Percentiles rank a stretch among this genome's conserved stretches.
phyloP scores from a whole-genome alignment of 306 rosid species.

The Glycine soja region DNA sequence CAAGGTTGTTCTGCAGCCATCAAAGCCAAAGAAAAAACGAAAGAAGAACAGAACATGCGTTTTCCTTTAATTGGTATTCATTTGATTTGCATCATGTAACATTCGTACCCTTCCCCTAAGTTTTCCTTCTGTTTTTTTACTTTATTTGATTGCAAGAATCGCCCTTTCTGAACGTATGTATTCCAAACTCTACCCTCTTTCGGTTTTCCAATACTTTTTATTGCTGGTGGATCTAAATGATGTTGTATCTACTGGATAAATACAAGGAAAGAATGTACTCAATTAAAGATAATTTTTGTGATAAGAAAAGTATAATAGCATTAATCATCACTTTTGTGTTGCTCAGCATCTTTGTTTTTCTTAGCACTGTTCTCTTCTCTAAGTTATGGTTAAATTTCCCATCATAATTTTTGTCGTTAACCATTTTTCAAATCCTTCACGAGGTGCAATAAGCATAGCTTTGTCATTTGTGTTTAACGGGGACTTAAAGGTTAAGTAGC shows the following conservation, averaged over 20 bases:
- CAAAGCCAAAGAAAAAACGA: slow-evolving; percentile 58
- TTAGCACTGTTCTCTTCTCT: neutral
- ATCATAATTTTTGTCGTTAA: slow-evolving; percentile 2
- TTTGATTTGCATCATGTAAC: slow-evolving; percentile 43
- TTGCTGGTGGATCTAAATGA: slow-evolving; percentile 9
- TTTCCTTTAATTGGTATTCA: slow-evolving; percentile 50
- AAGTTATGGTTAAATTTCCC: slow-evolving; percentile 5
- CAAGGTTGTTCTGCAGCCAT: slow-evolving; percentile 64
- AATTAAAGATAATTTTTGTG: slow-evolving; percentile 33
- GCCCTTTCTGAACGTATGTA: slow-evolving; percentile 44
- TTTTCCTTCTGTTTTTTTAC: neutral
- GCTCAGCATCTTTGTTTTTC: slow-evolving; percentile 11
- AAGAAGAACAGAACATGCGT: slow-evolving; percentile 57
- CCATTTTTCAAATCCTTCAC: slow-evolving; percentile 21
- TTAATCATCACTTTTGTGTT: slow-evolving; percentile 20
- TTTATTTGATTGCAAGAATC: slow-evolving; percentile 35
- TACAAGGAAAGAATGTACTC: slow-evolving; percentile 1
- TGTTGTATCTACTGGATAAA: slow-evolving; percentile 32
- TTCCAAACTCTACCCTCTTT: slow-evolving; percentile 28
- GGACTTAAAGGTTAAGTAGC: slow-evolving; percentile 10
- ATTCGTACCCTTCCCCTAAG: slow-evolving; percentile 39
- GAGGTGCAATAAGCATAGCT: neutral
- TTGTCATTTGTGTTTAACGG: slow-evolving; percentile 29
- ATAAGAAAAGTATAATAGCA: slow-evolving; percentile 33
- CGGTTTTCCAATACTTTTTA: slow-evolving; percentile 1